Evolutionary conservation across 148 eudicot genomes (phyloP), one percentile per base, ranked within the genome.

Genomic region (Rhododendron griersonianum): DNA sequence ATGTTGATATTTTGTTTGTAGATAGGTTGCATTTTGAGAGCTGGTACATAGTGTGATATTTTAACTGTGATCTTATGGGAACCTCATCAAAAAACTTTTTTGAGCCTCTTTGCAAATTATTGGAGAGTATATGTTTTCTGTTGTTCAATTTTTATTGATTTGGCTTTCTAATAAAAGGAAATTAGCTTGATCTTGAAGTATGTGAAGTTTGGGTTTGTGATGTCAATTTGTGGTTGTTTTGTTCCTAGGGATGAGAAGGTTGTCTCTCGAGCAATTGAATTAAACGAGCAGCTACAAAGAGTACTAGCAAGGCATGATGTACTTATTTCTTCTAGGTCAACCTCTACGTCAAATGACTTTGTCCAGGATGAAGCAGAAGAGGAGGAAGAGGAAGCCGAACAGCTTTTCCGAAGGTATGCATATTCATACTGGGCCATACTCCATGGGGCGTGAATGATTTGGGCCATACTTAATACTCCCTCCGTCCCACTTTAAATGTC

Each of bases 361-460:
- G 87, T 85, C 81, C 90, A 83, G 81, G 96, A 89, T 81, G 94
- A 92, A 76, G 89, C 77, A 37, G 96, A 90, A 33, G 76, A 71
- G 51, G 96, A 90, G 83, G 94, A 94, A 87, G 98, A 95, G 84
- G 98, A 94, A 84, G 88, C 94, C 7, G 98, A 93, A 75, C 98
- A 95, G 90, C 98, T 94, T 87, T 91, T 95, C 87, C 94, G 91
- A 67, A 91, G 98, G 99, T 97, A 87, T 44, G 83, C 81, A 61
- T 44, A 28, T 30, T 85, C 81, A 15, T 63, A 39, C 19, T 47
- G n/a, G 41, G 16, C 37, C 33, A 45, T 55, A 33, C 19, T 21
- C n/a, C 41, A 18, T 41, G 69, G 80, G 51, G 86, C 61, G 19
- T 47, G 45, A 47, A 69, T 71, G 50, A 35, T 8, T 23, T 4